A percentile compares a stretch with the other conserved stretches of the same genome.
These are phyloP conservation scores for Paratrimastix pyriformis DNA, from an alignment of 78 protist species.

Conservation along the genomic window DNA sequence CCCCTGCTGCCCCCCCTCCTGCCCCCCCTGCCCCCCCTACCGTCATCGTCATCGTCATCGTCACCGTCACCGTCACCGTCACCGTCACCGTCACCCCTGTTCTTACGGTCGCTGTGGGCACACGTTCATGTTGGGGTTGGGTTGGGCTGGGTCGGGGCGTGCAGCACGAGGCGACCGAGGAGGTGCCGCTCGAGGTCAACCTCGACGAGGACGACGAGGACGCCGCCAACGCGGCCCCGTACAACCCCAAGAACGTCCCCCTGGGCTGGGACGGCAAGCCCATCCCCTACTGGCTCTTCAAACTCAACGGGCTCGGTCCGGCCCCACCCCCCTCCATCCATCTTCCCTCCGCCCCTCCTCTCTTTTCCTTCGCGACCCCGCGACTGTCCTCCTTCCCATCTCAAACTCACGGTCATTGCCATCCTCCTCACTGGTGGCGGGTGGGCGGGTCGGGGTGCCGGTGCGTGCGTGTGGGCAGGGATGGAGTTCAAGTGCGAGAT, in stretches of 20 bases:
- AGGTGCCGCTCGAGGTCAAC: constrained; percentile 37
- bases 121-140: neutral
- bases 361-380: no score
- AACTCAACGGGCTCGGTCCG: constrained; percentile 72
- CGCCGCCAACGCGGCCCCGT: constrained; percentile 4
- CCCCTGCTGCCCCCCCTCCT: no score
- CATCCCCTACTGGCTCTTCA: constrained; percentile 93
- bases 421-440: no score
- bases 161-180: constrained; percentile 3
- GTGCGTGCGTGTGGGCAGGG: neutral
- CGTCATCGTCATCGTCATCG: no score
- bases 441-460: no score
- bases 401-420: no score
- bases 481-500: constrained; percentile 72
- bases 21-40: no score
- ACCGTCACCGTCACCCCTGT: no score
- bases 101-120: neutral
- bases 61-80: neutral
- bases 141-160: neutral
- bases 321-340: no score
- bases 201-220: constrained; percentile 57
- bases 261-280: constrained; percentile 94
- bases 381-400: no score
- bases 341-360: no score
- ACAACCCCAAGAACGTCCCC: constrained; percentile 69